phyloP scores from a whole-genome alignment of 257 asterid genomes.

The Haberlea rhodopensis region DNA sequence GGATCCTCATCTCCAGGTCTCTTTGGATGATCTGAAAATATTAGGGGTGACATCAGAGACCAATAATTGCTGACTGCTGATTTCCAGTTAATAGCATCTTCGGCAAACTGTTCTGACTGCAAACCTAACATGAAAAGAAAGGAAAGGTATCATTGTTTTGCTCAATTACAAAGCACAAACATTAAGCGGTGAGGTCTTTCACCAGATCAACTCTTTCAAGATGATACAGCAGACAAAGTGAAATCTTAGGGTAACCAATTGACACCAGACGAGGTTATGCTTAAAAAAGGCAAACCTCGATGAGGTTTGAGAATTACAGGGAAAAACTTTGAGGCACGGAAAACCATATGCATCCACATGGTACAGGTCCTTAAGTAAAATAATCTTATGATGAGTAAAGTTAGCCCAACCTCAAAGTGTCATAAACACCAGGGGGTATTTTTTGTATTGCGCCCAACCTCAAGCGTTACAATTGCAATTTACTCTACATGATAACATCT shows the following conservation, averaged over 20 bases:
- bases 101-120: slow-evolving; percentile 59
- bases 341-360: not conserved
- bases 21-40: slow-evolving; percentile 98
- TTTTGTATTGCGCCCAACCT: not conserved
- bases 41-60: slow-evolving; percentile 93
- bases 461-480: not conserved
- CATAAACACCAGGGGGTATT: not conserved
- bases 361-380: not conserved
- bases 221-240: not conserved
- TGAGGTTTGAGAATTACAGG: not conserved
- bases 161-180: slow-evolving; percentile 2
- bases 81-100: slow-evolving; percentile 70
- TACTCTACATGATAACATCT: slow-evolving; percentile 11
- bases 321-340: not conserved
- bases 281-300: not conserved
- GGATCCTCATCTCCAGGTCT: slow-evolving; percentile 99
- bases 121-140: slow-evolving; percentile 45
- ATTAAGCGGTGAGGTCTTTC: not conserved
- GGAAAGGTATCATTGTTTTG: slow-evolving; percentile 8
- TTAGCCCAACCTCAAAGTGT: not conserved
- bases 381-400: not conserved
- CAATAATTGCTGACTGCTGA: slow-evolving; percentile 79
- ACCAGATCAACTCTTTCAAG: slow-evolving; percentile 17
- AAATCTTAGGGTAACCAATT: not conserved
- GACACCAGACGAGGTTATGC: not conserved